Evolutionary conservation across 371 early-diverging fungal species (phyloP), one percentile per base, ranked within the genome.

Genomic region (Chytridium lagenaria): DNA sequence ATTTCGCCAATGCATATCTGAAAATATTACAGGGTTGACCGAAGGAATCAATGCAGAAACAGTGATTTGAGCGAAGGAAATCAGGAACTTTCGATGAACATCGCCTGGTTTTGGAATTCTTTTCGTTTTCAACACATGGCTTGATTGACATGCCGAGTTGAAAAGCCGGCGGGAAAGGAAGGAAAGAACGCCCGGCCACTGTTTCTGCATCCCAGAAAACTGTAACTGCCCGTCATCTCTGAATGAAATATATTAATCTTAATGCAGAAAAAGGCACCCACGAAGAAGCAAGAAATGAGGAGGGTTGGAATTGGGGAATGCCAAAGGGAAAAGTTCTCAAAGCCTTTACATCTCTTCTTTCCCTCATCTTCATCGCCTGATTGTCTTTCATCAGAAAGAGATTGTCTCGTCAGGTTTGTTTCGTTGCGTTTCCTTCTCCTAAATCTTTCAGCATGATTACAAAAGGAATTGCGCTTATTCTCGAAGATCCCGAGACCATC

Each of bases 381-480:
- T 94, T 90, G 87, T 91, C 26, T 93, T 2, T 83, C 90, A 1
- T 89, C 93, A 0, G 95, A 95, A 65, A 85, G 92, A 36, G 91
- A 92, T 59, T 84, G 86, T 0, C 88, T 94, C 69, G 82, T 94
- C 44, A 83, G 84, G 91, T 90, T 79, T 51, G 33, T 15, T 0
- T 30, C 10, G 12, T 34, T 26, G 10, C 19, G 15, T 23, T 69
- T 28, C 59, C n/a, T 50, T 39, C 30, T 26, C n/a, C 33, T n/a
- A 10, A 34, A 5, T 37, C 55, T 23, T 0, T 10, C 15, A 93
- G 94, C 55, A 83, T 95, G 66, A 91, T 96, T 57, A 92, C 91
- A 34, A 96, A 95, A 66, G 87, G 93, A n/a, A 88, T 92, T 10
- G 90, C 91, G 72, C 89, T 92, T 59, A 69, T 93, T 23, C 82